Conservation (phyloP, 2,329 filamentous ascomycete species). For the Colletotrichum chlorophyti region DNA sequence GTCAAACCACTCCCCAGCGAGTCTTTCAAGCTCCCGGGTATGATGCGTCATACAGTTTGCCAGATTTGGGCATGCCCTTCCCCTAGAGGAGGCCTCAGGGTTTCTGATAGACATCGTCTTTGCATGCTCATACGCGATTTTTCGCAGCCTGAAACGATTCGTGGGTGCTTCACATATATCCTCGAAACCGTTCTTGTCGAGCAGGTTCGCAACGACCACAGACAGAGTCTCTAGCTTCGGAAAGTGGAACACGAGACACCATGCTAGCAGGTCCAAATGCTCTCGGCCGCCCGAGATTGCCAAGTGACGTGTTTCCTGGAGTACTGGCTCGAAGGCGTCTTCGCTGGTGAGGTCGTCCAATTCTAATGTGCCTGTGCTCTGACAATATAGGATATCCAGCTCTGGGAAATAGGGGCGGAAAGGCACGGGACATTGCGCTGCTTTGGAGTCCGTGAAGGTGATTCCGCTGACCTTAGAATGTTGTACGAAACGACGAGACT, state of each 20-base stretch:
- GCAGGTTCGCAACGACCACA: background rate
- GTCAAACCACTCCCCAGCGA: background rate
- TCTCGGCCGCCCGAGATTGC: background rate
- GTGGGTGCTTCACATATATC: conserved; percentile 1
- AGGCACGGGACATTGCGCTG: background rate
- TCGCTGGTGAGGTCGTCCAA: background rate
- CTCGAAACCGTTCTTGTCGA: background rate
- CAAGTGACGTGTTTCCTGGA: background rate
- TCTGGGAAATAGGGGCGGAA: background rate
- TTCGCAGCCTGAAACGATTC: background rate
- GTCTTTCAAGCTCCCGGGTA: background rate
- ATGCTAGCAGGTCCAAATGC: background rate
- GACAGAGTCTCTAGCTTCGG: conserved; percentile 2
- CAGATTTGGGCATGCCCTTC: too few species aligned
- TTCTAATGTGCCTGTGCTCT: background rate
- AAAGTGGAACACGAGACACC: background rate
- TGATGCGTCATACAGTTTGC: background rate
- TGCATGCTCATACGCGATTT: background rate
- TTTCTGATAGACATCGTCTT: too few species aligned
- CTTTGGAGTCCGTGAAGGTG: background rate
- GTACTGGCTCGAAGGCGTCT: background rate
- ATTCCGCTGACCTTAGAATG: background rate
- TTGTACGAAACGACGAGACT: conserved; percentile 5
- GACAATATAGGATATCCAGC: background rate
- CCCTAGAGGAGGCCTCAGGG: too few species aligned